A percentile compares a stretch with the other conserved stretches of the same genome.
phyloP scores from a whole-genome alignment of 23 red algal species.

The Agarophyton chilense region DNA sequence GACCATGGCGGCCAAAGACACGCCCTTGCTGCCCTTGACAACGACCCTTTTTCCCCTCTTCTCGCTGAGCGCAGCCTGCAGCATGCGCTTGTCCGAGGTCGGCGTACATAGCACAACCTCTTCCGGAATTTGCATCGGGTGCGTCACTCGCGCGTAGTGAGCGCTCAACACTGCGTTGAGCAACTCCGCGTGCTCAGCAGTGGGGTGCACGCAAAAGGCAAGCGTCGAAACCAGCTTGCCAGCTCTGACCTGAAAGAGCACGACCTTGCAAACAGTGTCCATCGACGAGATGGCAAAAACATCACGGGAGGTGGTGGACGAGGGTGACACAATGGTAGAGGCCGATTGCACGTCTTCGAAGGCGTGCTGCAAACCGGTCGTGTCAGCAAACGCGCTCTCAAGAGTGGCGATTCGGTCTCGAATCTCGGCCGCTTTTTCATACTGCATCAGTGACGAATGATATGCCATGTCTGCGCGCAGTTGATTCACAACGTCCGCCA shows the following conservation, averaged over 20 bases:
- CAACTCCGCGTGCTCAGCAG: constrained; percentile 16
- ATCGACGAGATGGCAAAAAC: constrained; percentile 1
- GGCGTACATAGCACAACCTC: constrained; percentile 46
- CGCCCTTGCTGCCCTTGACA: not conserved
- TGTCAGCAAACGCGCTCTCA: constrained; percentile 36
- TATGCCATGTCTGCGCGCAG: constrained; percentile 60
- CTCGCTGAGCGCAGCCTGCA: constrained; percentile 48
- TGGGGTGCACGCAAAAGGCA: constrained; percentile 41
- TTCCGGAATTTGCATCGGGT: constrained; percentile 54
- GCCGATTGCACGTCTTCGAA: constrained; percentile 2
- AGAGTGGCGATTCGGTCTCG: constrained; percentile 62
- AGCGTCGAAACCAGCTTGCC: constrained; percentile 61
- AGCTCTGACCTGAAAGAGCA: constrained; percentile 61
- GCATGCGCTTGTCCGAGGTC: not conserved
- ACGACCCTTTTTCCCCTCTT: constrained; percentile 28
- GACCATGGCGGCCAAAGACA: constrained; percentile 9
- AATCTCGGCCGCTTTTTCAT: constrained; percentile 60
- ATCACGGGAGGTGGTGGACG: constrained; percentile 15
- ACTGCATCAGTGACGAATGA: constrained; percentile 26
- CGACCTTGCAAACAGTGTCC: constrained; percentile 36
- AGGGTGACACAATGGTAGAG: constrained; percentile 1
- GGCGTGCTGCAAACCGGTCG: not conserved
- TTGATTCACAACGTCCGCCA: constrained; percentile 26
- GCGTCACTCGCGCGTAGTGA: constrained; percentile 48
- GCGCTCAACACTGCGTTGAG: constrained; percentile 32